Evolutionary conservation across 495 filamentous ascomycete genomes (phyloP), one percentile per base, ranked within the genome.

Genomic region (Elaphomyces granulatus): DNA sequence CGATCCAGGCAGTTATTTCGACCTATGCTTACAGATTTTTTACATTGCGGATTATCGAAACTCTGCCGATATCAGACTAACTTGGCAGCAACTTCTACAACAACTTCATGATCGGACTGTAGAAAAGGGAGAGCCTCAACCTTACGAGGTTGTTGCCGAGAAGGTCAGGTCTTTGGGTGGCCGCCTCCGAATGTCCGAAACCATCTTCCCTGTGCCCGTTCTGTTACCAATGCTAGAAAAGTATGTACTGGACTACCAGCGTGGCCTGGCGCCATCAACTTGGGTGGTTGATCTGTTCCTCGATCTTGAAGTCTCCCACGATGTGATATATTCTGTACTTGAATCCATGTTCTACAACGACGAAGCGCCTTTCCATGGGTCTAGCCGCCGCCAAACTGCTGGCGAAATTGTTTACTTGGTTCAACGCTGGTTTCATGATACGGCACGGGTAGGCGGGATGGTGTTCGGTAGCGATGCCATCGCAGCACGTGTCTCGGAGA

Each of bases 1-100:
- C 42, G 87, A 96, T 49, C 77, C 81, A 47, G 88, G 80, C 4
- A 72, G 71, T 39, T 99, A 95, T 66, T 82, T 81, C 60, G 90
- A 96, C 53, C 75, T 99, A 41, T 92, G 80, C 56, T 75, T 99
- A 16, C 68, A 83, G 37, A 93, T 96, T 49, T 96, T 83, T 62
- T 79, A 84, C 58, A 66, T 77, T 0, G 87, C 87, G 20, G 82
- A 95, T 58, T 80, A 87, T 64, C 81, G 87, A 47, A 88, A 87
- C 51, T 67, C 77, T 7, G 74, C 78, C 36, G 78, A 87, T 55
- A 85, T 99, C 54, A 65, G 65, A 39, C 63, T 77, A 37, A 88
- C 84, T 17, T 99, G 90, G 90, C 70, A 79, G 49, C 76, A 78
- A 42, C 70, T 94, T 17, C 74, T 98, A 45, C 70, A 81, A 18